These are phyloP conservation scores for Mucor indicus DNA, from an alignment of 371 early-diverging fungal genomes.

Conservation along the genomic window DNA sequence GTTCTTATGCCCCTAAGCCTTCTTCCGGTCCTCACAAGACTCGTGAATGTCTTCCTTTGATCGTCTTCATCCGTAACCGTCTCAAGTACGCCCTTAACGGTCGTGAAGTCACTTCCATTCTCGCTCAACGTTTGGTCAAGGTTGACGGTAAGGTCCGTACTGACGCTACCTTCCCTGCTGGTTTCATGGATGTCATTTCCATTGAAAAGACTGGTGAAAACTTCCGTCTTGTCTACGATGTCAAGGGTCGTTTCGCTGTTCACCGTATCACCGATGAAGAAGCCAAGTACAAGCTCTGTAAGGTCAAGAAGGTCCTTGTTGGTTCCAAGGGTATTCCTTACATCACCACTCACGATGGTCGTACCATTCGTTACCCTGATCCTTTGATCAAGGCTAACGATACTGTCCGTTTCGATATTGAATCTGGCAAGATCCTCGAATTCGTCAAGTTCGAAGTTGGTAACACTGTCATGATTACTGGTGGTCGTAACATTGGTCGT, in stretches of 20 bases:
- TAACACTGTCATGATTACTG: slow-evolving; percentile 95
- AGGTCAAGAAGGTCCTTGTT: slow-evolving; percentile 94
- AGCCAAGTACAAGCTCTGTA: slow-evolving; percentile 99
- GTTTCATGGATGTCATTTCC: slow-evolving; percentile 99
- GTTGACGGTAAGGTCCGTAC: slow-evolving; percentile 99
- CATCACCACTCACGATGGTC: slow-evolving; percentile 99
- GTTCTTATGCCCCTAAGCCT: slow-evolving; percentile 93
- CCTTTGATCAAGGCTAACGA: slow-evolving; percentile 99
- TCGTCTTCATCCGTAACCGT: slow-evolving; percentile 98
- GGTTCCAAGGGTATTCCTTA: slow-evolving; percentile 96
- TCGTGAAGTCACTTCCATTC: slow-evolving; percentile 96
- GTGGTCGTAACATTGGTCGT: slow-evolving; percentile 99
- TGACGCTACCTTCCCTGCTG: slow-evolving; percentile 98
- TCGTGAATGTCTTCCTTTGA: slow-evolving; percentile 98
- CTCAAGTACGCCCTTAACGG: slow-evolving; percentile 98
- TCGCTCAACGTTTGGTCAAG: slow-evolving; percentile 98
- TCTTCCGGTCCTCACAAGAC: slow-evolving; percentile 99
- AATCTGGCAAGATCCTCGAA: slow-evolving; percentile 90
- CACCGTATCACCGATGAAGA: slow-evolving; percentile 99
- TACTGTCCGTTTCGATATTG: slow-evolving; percentile 97
- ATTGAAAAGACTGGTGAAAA: slow-evolving; percentile 99
- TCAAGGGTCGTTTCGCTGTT: slow-evolving; percentile 99
- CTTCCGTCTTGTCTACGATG: slow-evolving; percentile 99
- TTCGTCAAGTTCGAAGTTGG: slow-evolving; percentile 96
- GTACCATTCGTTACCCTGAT: slow-evolving; percentile 99